A percentile compares a stretch with the other conserved stretches of the same genome.
These are phyloP conservation scores for Trichosporon asahii DNA, from an alignment of 1,284 basidiomycete genomes.

Conservation along the genomic window DNA sequence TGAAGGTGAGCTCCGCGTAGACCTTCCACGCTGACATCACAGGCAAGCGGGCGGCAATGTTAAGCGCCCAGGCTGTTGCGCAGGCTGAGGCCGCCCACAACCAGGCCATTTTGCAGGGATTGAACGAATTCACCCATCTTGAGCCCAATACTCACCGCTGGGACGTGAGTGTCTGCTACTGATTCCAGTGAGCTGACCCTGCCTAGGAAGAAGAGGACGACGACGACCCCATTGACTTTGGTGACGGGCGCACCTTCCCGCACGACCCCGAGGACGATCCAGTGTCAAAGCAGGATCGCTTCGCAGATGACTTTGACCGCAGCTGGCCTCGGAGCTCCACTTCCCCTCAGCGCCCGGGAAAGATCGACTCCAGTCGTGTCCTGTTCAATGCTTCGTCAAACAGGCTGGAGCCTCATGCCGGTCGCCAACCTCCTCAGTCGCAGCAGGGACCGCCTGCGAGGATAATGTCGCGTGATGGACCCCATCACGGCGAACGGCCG, in stretches of 20 bases:
- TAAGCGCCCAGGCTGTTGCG: slow-evolving; percentile 42
- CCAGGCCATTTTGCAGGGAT: slow-evolving; percentile 57
- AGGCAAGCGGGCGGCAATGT: slow-evolving; percentile 42
- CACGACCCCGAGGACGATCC: slow-evolving; percentile 31
- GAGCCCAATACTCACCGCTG: slow-evolving; percentile 90
- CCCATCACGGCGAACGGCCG: slow-evolving; percentile 20
- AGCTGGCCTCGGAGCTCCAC: slow-evolving; percentile 69
- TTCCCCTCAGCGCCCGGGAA: slow-evolving; percentile 15
- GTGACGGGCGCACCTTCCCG: slow-evolving; percentile 74
- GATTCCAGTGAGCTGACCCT: slow-evolving; percentile 43
- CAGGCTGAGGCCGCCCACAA: slow-evolving; percentile 57
- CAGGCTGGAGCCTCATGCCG: slow-evolving; percentile 61
- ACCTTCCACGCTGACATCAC: neutral
- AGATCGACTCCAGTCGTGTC: slow-evolving; percentile 52
- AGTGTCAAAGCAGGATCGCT: slow-evolving; percentile 47
- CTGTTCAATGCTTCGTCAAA: slow-evolving; percentile 90
- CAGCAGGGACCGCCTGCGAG: slow-evolving; percentile 40
- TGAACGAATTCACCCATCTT: slow-evolving; percentile 87
- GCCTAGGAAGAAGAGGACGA: slow-evolving; percentile 85
- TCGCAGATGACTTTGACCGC: slow-evolving; percentile 78
- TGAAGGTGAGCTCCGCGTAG: slow-evolving; percentile 67
- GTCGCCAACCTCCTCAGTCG: slow-evolving; percentile 39
- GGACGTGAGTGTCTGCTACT: slow-evolving; percentile 66
- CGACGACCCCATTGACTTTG: slow-evolving; percentile 86
- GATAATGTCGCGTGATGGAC: slow-evolving; percentile 46